Percentiles rank a stretch among this genome's conserved stretches.
phyloP scores from a whole-genome alignment of 805 yeast genomes.

The Candida odintsovae region DNA sequence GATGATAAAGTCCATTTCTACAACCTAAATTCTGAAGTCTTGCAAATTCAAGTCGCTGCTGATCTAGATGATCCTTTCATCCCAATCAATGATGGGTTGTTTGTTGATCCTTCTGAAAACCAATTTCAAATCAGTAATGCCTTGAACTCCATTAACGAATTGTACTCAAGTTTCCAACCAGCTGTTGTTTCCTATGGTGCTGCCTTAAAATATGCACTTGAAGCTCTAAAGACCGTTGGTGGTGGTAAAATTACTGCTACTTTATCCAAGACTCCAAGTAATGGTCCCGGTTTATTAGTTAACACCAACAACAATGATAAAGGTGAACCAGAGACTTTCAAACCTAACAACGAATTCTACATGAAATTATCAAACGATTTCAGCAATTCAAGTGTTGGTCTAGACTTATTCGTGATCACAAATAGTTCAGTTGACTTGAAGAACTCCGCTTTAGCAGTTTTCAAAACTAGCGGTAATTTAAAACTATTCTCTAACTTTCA shows the following conservation, averaged over 20 bases:
- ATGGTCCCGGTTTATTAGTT: constrained; percentile 73
- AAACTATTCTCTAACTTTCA: constrained; percentile 63
- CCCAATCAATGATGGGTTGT: constrained; percentile 74
- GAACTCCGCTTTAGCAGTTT: constrained; percentile 59
- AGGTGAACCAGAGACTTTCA: constrained; percentile 40
- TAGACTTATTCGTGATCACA: constrained; percentile 71
- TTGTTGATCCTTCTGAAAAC: constrained; percentile 72
- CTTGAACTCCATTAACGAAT: constrained; percentile 51
- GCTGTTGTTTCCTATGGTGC: constrained; percentile 72
- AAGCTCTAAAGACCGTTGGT: constrained; percentile 57
- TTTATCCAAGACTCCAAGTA: constrained; percentile 64
- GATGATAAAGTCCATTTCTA: constrained; percentile 70
- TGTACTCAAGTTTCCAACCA: constrained; percentile 33
- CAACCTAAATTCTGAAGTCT: constrained; percentile 52
- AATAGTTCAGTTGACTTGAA: constrained; percentile 64
- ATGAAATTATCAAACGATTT: constrained; percentile 51
- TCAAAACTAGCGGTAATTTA: constrained; percentile 65
- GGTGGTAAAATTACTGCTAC: constrained; percentile 81
- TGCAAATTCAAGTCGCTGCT: constrained; percentile 54
- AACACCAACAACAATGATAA: constrained; percentile 28
- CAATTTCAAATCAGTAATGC: constrained; percentile 60
- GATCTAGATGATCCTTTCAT: constrained; percentile 76
- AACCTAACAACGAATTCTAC: constrained; percentile 59
- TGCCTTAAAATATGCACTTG: constrained; percentile 63
- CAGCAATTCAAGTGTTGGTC: constrained; percentile 54